phyloP scores from a whole-genome alignment of 2,329 filamentous ascomycete genomes.

The Pseudopyrenochaeta lycopersici region DNA sequence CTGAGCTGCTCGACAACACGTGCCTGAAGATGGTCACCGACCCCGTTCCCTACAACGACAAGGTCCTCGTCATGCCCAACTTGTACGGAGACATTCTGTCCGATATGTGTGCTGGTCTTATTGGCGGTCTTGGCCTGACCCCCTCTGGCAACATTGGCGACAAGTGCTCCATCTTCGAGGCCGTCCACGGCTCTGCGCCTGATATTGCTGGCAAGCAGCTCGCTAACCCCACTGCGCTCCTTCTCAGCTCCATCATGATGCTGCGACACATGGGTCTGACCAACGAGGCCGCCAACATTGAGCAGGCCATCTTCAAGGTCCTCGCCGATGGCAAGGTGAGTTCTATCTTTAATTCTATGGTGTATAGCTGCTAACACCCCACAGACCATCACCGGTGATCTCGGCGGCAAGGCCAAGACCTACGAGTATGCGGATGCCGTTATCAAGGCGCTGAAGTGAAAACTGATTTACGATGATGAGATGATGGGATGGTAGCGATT shows the following conservation, averaged over 20 bases:
- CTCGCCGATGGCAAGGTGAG: conserved; percentile 90
- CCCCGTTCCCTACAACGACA: conserved; percentile 96
- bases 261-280: conserved; percentile 95
- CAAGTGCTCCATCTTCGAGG: conserved; percentile 99
- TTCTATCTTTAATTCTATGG: conserved; percentile 1
- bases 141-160: conserved; percentile 99
- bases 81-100: conserved; percentile 99
- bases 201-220: conserved; percentile 96
- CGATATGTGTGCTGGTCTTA: conserved; percentile 98
- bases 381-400: conserved; percentile 85
- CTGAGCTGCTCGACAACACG: conserved; percentile 98
- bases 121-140: conserved; percentile 95
- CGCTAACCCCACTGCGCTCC: conserved; percentile 95
- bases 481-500: conserved; percentile 40
- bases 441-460: conserved; percentile 68
- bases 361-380: conserved; percentile 18
- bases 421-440: conserved; percentile 93
- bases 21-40: conserved; percentile 99
- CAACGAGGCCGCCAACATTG: conserved; percentile 85
- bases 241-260: conserved; percentile 99
- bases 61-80: conserved; percentile 97
- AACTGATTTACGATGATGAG: conserved; percentile 36
- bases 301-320: conserved; percentile 94
- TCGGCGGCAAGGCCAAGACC: conserved; percentile 96
- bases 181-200: conserved; percentile 95